Evolutionary conservation across 208 protist genomes (phyloP).

Genomic region (Trichomonas gallinae): DNA sequence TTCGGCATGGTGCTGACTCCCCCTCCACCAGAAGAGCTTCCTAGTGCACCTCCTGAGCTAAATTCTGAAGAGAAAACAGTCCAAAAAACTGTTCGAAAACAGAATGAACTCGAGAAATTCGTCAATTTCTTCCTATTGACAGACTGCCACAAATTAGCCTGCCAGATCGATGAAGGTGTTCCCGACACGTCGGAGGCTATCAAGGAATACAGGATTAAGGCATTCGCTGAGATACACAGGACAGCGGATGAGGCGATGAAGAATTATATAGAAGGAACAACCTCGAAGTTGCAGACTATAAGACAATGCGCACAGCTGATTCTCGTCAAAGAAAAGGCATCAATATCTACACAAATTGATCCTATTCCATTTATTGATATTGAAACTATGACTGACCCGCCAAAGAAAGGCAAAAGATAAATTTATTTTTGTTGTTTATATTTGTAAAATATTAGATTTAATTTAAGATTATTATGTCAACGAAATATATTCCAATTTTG

Average conservation of each 20-base stretch:
- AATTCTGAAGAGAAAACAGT: background rate
- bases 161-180: background rate
- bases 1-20: background rate
- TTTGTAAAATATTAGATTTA: background rate
- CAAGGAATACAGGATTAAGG: background rate
- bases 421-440: background rate
- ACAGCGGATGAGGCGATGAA: background rate
- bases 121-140: background rate
- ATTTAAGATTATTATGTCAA: too few species aligned
- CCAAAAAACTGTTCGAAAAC: background rate
- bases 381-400: background rate
- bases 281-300: background rate
- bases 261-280: background rate
- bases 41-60: background rate
- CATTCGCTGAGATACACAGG: background rate
- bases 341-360: background rate
- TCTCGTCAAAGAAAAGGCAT: background rate
- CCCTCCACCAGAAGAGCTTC: background rate
- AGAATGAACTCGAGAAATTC: background rate
- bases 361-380: background rate
- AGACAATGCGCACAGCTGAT: background rate
- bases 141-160: background rate
- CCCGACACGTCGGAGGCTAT: background rate
- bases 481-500: too few species aligned
- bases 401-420: background rate